Base-by-base conservation (phyloP, 441 rosid species). In the Pelargonium australe region DNA sequence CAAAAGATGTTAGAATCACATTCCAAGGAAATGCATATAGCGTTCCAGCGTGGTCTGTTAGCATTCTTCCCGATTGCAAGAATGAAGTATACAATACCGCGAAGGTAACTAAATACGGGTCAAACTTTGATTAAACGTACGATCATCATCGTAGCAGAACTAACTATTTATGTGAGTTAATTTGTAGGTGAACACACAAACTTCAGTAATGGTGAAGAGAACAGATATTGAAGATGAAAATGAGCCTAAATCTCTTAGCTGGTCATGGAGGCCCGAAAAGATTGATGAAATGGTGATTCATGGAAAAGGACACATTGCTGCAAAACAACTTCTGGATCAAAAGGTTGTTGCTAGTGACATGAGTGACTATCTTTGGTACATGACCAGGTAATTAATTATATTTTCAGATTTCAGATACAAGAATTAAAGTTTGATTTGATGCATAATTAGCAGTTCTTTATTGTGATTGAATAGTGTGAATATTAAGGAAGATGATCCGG, bases 311-410 rank as follows among this genome's bases (percentile, higher is more conserved):
- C 14, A 20, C 64, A 13, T 60, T 23, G 37, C 28, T 0, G 34
- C 37, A 83, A 85, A 80, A 7, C 20, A 75, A n/a, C 80, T 73
- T 1, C 4, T 76, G 0, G 76, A 79, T 16, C 82, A 76, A 45
- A 72, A 73, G 66, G 28, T 20, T 1, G 74, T 74, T 6, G 66
- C 76, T 25, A 74, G 70, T n/a, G 78, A 74, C 53, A 64, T 16
- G 0, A 75, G 72, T 45, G 85, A 82, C 51, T 79, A 77, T 71
- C 51, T 79, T 17, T 82, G 81, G 82, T 79, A 77, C 45, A 68
- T 60, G 64, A 60, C 64, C 14, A 60, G 64, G 64, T 60, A 13
- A 47, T 47, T 44, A 47, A 12, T 3, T 47, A 41, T 31, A 44
- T 28, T 12, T 47, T 28, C 10, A 9, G 4, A 13, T 41, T 45